Base-by-base conservation (phyloP, 352 stramenopile species). In the Thalassiosira livingstoniorum region DNA sequence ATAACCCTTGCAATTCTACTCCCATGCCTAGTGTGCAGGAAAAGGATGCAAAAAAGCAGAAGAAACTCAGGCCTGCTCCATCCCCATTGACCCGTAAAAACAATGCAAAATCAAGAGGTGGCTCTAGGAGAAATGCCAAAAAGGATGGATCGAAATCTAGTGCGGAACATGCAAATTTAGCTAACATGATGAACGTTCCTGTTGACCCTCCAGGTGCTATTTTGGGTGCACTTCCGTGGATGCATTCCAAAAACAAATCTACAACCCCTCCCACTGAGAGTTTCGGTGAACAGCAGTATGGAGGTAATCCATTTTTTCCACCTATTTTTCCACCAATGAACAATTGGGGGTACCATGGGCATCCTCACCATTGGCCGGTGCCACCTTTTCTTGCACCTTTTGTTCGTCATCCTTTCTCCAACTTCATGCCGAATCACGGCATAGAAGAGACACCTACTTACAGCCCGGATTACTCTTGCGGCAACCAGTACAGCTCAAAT, bases 141-240 rank as follows among this genome's bases (percentile, higher is more conserved):
- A 13, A 47, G 5, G 21, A 32, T 35, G 2, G 15, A 37, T 31
- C 7, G 1, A 73, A n/a, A 25, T 2, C 1, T 0, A 57, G 31
- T 2, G 13, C 64, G 2, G 4, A n/a, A n/a, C n/a, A n/a, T n/a
- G n/a, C n/a, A n/a, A n/a, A n/a, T n/a, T n/a, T n/a, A n/a, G n/a
- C n/a, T n/a, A 69, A 60, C 31, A 47, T 32, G 18, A 31, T 23
- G 13, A 75, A 64, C 32, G 53, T 79, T 10, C 57, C 78, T 21
- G 47, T 85, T 7, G 78, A 85, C 74, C 78, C 78, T 45, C 78
- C 78, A 2, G 78, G 78, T 68, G 63, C 77, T 7, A 35, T 80
- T n/a, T 55, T 83, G 29, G 76, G 76, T 27, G 68, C 67, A 32
- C 53, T 73, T 47, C 76, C 76, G 31, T 73, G 39, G 47, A 67